These are phyloP conservation scores for Wickerhamomyces queroliae DNA, from an alignment of 805 yeast species.

Conservation along the genomic window DNA sequence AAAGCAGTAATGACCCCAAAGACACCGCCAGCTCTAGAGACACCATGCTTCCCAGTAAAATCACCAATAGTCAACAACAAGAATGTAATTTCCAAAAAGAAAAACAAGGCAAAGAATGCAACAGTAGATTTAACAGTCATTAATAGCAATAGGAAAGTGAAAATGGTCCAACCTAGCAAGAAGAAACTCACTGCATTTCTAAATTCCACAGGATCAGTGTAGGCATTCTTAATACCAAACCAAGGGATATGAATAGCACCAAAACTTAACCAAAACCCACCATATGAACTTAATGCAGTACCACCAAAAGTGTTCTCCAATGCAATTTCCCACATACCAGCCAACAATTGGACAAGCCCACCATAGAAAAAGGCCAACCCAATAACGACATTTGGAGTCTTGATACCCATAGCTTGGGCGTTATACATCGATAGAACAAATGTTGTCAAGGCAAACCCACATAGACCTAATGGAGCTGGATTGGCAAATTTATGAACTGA, in stretches of 20 bases:
- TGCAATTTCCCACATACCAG: slow-evolving; percentile 64
- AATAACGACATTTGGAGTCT: slow-evolving; percentile 46
- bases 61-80: slow-evolving; percentile 48
- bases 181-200: slow-evolving; percentile 53
- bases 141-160: slow-evolving; percentile 47
- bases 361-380: slow-evolving; percentile 60
- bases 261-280: slow-evolving; percentile 67
- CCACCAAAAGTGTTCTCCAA: slow-evolving; percentile 65
- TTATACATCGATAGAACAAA: slow-evolving; percentile 53
- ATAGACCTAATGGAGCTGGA: slow-evolving; percentile 61
- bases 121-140: slow-evolving; percentile 61
- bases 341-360: slow-evolving; percentile 51
- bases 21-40: slow-evolving; percentile 50
- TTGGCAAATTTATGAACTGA: slow-evolving; percentile 57
- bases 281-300: slow-evolving; percentile 55
- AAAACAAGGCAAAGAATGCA: slow-evolving; percentile 53
- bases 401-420: slow-evolving; percentile 48
- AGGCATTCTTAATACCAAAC: slow-evolving; percentile 56
- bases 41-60: slow-evolving; percentile 34
- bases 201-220: slow-evolving; percentile 32
- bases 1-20: slow-evolving; percentile 48
- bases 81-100: slow-evolving; percentile 48
- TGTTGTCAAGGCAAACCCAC: slow-evolving; percentile 58
- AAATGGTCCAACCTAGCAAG: slow-evolving; percentile 56
- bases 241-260: slow-evolving; percentile 53